Percentiles rank a stretch among this genome's conserved stretches.
phyloP scores from a whole-genome alignment of 352 stramenopile species.

The Pythium oligandrum region DNA sequence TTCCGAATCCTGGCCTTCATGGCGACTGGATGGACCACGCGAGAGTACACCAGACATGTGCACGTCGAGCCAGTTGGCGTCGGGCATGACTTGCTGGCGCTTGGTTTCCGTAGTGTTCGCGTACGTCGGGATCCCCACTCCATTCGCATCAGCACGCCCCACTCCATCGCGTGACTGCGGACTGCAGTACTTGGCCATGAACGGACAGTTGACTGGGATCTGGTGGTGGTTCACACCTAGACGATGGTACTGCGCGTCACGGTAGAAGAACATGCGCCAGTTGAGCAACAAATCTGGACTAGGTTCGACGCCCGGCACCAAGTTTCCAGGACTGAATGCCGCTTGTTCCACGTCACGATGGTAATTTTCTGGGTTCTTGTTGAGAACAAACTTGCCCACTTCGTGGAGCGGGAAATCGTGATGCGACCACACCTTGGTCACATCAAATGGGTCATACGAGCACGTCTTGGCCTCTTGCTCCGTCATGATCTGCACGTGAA shows the following conservation, averaged over 20 bases:
- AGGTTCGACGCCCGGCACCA: conserved; percentile 90
- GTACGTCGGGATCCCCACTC: conserved; percentile 15
- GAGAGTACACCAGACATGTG: conserved; percentile 13
- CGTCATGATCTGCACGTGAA: conserved; percentile 92
- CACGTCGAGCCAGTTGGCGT: conserved; percentile 18
- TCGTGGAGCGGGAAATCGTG: conserved; percentile 80
- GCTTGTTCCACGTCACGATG: conserved; percentile 93
- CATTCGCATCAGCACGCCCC: conserved; percentile 22
- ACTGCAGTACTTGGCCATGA: conserved; percentile 31
- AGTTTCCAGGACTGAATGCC: conserved; percentile 87
- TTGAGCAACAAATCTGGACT: conserved; percentile 35
- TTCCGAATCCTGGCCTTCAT: conserved; percentile 21
- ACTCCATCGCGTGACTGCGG: conserved; percentile 19
- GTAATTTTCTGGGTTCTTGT: conserved; percentile 92
- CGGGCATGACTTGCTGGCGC: conserved; percentile 14
- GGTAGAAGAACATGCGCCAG: conserved; percentile 85
- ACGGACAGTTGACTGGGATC: conserved; percentile 84
- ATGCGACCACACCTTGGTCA: conserved; percentile 93
- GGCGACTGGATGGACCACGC: conserved; percentile 21
- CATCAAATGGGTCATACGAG: conserved; percentile 88
- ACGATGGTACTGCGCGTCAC: conserved; percentile 83
- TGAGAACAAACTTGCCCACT: conserved; percentile 85
- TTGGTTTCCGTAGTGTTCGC: neutral
- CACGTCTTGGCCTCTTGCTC: conserved; percentile 50
- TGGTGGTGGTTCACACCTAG: conserved; percentile 88